Base-by-base conservation (phyloP, 805 yeast species). In the Yarrowia sp. region DNA sequence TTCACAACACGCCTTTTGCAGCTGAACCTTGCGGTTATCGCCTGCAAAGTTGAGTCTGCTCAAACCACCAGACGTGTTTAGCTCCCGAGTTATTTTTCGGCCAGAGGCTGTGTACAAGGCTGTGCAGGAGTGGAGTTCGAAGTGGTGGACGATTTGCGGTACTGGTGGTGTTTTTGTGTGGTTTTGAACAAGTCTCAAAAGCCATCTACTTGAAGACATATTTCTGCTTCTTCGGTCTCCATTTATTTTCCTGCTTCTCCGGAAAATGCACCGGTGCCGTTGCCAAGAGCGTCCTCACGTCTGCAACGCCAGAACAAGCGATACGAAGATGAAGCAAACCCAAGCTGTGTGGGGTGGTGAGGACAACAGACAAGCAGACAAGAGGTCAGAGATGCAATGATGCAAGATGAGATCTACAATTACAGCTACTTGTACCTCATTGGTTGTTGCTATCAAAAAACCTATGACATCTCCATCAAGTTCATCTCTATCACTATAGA, bases 51-150 rank as follows among this genome's bases (percentile, higher is more conserved):
- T 53, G 32, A 5, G 32, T 26, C 32, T 26, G 32, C 32, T 26
- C 32, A 26, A 26, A 26, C 7, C 7, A 52, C 15, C 32, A 11
- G 58, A 40, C 59, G 59, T 53, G 59, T 53, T 53, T 56, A 56
- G 38, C 61, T 55, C 61, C 61, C 61, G 61, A 55, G 61, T 55
- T 55, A 55, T 55, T 55, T 55, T 55, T 16, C 32, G 10, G 55
- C 55, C 55, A 36, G 58, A n/a, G 58, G 58, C 58, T 53, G 58
- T 53, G 58, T 26, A 26, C 10, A 14, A n/a, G 63, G 59, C 59
- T 53, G 59, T 53, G 59, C 19, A 19, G 19, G 19, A 1, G 19
- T 19, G 19, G 19, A 19, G 19, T 19, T n/a, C n/a, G n/a, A n/a
- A n/a, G n/a, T 19, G 19, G 19, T 19, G 19, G 19, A 19, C 45